Conservation (phyloP, 2,329 filamentous ascomycete genomes). For the Beauveria bassiana region DNA sequence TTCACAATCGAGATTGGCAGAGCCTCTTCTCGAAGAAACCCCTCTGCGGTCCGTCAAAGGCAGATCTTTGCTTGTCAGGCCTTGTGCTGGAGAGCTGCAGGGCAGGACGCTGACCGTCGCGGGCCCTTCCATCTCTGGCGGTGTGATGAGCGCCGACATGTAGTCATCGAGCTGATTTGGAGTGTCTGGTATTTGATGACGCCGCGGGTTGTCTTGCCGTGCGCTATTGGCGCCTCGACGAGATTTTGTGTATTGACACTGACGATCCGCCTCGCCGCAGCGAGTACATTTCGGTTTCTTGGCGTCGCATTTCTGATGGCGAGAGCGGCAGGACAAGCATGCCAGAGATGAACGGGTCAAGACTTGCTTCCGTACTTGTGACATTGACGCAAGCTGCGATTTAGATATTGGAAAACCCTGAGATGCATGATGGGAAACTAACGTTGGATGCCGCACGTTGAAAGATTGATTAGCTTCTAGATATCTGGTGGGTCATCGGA, state of each 20-base stretch:
- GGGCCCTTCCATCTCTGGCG: background rate
- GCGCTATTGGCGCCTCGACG: constrained; percentile 32
- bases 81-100: constrained; percentile 5
- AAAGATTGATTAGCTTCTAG: background rate
- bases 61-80: background rate
- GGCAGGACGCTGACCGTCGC: background rate
- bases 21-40: background rate
- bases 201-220: background rate
- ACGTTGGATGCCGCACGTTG: background rate
- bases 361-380: constrained; percentile 4
- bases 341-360: constrained; percentile 30
- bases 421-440: background rate
- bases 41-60: background rate
- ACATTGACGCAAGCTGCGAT: background rate
- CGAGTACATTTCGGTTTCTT: constrained; percentile 37
- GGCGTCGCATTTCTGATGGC: constrained; percentile 47
- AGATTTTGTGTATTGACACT: constrained; percentile 44
- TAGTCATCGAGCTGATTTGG: background rate
- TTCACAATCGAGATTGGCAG: background rate
- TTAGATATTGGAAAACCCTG: background rate
- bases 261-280: constrained; percentile 34
- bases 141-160: background rate
- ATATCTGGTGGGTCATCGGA: background rate
- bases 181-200: background rate
- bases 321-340: constrained; percentile 42